A percentile compares a stretch with the other conserved stretches of the same genome.
These are phyloP conservation scores for Ogataea parapolymorpha DNA, from an alignment of 805 yeast genomes.

Conservation along the genomic window DNA sequence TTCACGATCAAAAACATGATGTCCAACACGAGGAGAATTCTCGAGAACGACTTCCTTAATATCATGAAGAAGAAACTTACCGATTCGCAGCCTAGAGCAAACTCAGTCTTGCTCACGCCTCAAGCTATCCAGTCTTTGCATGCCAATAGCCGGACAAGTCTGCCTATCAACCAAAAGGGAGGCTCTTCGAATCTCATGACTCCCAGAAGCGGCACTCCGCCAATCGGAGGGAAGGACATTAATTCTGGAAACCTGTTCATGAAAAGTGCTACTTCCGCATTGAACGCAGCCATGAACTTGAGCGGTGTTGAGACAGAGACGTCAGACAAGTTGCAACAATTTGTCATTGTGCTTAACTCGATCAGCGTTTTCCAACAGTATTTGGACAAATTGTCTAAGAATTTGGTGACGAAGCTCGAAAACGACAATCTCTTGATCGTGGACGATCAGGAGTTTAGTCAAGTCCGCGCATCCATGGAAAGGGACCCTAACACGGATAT, in stretches of 20 bases:
- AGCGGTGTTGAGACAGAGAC: constrained; percentile 42
- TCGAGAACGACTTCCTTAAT: constrained; percentile 62
- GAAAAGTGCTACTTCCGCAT: constrained; percentile 40
- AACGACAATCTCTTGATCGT: constrained; percentile 30
- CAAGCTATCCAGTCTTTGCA: constrained; percentile 21
- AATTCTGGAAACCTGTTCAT: constrained; percentile 33
- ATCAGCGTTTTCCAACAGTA: constrained; percentile 61
- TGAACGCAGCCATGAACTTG: constrained; percentile 35
- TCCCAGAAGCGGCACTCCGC: constrained; percentile 33
- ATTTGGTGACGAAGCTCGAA: constrained; percentile 31
- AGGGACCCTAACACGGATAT: constrained; percentile 16
- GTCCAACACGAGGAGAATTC: constrained; percentile 51
- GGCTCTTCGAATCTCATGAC: constrained; percentile 23
- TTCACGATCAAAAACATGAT: constrained; percentile 53
- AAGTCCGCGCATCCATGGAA: constrained; percentile 23
- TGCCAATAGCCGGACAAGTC: constrained; percentile 8
- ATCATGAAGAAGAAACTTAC: constrained; percentile 48
- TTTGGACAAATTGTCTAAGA: constrained; percentile 49
- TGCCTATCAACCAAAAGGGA: constrained; percentile 20
- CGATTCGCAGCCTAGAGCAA: constrained; percentile 40
- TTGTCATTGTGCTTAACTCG: constrained; percentile 69
- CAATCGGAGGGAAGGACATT: constrained; percentile 19
- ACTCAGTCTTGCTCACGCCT: constrained; percentile 27
- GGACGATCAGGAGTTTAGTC: constrained; percentile 31
- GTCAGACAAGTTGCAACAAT: constrained; percentile 50